Percentiles rank a stretch among this genome's conserved stretches.
Conservation (phyloP, 164 flowering plant species). For the Aristolochia contorta region DNA sequence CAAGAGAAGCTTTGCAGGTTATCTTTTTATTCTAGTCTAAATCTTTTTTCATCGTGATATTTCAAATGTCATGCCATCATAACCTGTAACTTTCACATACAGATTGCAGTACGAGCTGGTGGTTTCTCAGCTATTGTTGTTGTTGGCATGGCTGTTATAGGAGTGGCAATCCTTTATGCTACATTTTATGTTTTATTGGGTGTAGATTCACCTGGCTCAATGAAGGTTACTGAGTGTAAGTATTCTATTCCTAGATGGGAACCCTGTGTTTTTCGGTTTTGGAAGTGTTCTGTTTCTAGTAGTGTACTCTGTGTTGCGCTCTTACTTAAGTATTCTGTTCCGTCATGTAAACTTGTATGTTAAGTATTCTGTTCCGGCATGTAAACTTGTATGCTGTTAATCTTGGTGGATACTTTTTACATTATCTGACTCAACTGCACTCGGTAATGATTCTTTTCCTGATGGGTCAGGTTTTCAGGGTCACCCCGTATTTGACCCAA, state of each 20-base stretch:
- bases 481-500: no score
- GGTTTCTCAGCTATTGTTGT: conserved; percentile 93
- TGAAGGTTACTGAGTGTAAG: conserved; percentile 97
- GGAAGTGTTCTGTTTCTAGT: neutral
- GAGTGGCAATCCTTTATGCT: conserved; percentile 83
- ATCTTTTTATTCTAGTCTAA: conserved; percentile 3
- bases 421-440: no score
- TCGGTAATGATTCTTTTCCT: no score
- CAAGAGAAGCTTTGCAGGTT: conserved; percentile 98
- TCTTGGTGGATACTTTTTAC: no score
- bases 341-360: neutral
- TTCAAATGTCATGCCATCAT: neutral
- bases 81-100: conserved; percentile 13
- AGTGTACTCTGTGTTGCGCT: neutral
- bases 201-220: conserved; percentile 73
- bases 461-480: no score
- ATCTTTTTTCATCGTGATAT: neutral
- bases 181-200: conserved; percentile 85
- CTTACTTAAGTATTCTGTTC: neutral
- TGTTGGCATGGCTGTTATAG: conserved; percentile 95
- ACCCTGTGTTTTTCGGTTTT: neutral
- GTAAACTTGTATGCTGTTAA: neutral
- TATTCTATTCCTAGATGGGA: conserved; percentile 8
- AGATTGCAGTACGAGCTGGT: conserved; percentile 99
- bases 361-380: neutral